Percentiles rank a stretch among this genome's conserved stretches.
Evolutionary conservation across 164 flowering plant species (phyloP).

Genomic region (Nymphaea colorata): DNA sequence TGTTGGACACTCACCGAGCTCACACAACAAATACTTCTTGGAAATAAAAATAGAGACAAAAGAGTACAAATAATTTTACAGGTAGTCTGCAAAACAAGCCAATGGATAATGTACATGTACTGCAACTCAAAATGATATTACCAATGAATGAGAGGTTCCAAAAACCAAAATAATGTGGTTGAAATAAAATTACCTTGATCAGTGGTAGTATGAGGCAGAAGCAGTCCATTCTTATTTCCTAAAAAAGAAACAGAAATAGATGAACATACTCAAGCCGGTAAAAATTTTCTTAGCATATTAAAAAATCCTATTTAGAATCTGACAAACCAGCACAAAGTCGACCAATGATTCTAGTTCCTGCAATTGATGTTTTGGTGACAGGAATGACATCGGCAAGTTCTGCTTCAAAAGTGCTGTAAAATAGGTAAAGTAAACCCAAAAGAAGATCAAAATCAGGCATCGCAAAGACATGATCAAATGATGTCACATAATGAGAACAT

Average conservation of each 20-base stretch:
- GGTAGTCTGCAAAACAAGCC: too few species aligned
- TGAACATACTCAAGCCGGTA: neutral
- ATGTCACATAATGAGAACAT: neutral
- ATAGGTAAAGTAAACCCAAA: constrained; percentile 4
- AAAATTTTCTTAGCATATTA: neutral
- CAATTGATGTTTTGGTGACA: constrained; percentile 81
- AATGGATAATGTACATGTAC: too few species aligned
- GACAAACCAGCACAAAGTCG: constrained; percentile 65
- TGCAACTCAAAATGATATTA: too few species aligned
- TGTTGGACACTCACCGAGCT: too few species aligned
- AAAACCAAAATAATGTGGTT: neutral
- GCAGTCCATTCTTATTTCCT: constrained; percentile 93
- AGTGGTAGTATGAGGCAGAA: constrained; percentile 81
- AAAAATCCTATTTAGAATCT: neutral
- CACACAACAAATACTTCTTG: too few species aligned
- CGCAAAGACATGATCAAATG: neutral
- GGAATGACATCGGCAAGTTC: constrained; percentile 84
- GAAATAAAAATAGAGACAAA: too few species aligned
- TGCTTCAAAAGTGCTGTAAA: constrained; percentile 63
- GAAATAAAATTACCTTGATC: constrained; percentile 53
- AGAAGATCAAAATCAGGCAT: neutral
- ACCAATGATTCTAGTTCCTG: constrained; percentile 78
- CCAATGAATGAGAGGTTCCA: neutral
- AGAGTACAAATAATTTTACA: too few species aligned
- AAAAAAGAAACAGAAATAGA: constrained; percentile 5